phyloP scores from a whole-genome alignment of 2,329 filamentous ascomycete species.

The Neoarthrinium moseri region DNA sequence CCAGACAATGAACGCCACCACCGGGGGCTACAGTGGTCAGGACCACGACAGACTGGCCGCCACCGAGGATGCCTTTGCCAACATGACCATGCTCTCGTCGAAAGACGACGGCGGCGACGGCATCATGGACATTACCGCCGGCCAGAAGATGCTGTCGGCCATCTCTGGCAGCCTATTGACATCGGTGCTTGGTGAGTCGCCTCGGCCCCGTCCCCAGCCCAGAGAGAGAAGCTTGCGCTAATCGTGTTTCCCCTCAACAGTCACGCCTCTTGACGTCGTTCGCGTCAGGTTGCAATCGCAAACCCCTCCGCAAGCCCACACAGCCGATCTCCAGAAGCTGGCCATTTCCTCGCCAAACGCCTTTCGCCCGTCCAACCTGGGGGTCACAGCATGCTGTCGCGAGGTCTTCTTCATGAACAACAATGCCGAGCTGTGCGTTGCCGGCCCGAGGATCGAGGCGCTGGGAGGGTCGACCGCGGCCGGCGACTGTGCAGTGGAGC shows the following conservation, averaged over 20 bases:
- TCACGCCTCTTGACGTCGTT: constrained; percentile 95
- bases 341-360: constrained; percentile 59
- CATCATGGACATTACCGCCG: constrained; percentile 69
- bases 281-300: constrained; percentile 93
- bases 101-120: constrained; percentile 37
- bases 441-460: constrained; percentile 56
- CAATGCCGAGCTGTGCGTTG: constrained; percentile 76
- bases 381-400: constrained; percentile 90
- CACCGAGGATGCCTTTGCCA: constrained; percentile 32
- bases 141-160: constrained; percentile 93
- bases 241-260: constrained; percentile 44
- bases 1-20: constrained; percentile 20
- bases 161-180: constrained; percentile 88
- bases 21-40: constrained; percentile 26
- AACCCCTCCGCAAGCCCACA: constrained; percentile 34
- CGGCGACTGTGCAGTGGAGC: constrained; percentile 80
- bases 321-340: constrained; percentile 55
- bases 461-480: constrained; percentile 42
- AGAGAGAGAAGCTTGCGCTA: not conserved
- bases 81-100: constrained; percentile 29
- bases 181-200: constrained; percentile 73
- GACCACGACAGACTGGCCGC: constrained; percentile 35
- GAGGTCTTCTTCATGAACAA: constrained; percentile 97
- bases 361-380: constrained; percentile 75
- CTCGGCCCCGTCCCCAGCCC: constrained; percentile 5